Base-by-base conservation (phyloP, 2,329 filamentous ascomycete species). In the Fonsecaea erecta region DNA sequence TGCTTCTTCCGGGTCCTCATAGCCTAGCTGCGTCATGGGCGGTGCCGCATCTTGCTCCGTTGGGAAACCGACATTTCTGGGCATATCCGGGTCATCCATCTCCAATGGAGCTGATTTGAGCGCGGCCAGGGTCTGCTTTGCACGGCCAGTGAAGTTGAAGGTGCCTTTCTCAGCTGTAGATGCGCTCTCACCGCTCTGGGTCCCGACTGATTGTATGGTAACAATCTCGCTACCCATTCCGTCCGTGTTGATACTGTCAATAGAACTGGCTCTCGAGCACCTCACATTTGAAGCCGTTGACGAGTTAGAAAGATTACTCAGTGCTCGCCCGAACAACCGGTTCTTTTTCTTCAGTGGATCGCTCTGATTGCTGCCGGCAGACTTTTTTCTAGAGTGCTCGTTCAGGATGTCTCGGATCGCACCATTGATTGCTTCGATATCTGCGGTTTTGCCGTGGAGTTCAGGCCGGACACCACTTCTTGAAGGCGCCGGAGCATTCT, bases 1-100 rank as follows among this genome's bases (percentile, higher is more conserved):
- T 1, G 84, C 69, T 61, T 73, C 84, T 52, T 86, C 80, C 1
- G 79, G 76, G 65, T 82, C 80, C 63, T 82, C 80, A 62, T 82
- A 83, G 30, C 79, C 78, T 18, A 83, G 71, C 69, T 82, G 80
- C 5, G 81, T 82, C 77, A 81, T 77, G 14, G 74, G 75, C 14
- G 79, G 77, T 8, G 74, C 72, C 7, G 74, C 71, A 60, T 78
- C 74, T 11, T 76, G 75, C 58, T 76, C 75, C 11, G 75, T 70
- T 43, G 75, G 74, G 14, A 72, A 68, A 11, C 71, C 67, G 11
- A 53, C 52, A 16, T 43, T 32, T 4, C 63, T 53, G 21, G 52
- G 34, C 28, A 67, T 55, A 37, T 70, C 69, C 8, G 75, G 34
- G 75, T 74, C 55, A 73, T 74, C 16, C 71, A 72, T 24, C 71